A percentile compares a stretch with the other conserved stretches of the same genome.
phyloP scores from a whole-genome alignment of 257 asterid species.

The Plantago elongata region DNA sequence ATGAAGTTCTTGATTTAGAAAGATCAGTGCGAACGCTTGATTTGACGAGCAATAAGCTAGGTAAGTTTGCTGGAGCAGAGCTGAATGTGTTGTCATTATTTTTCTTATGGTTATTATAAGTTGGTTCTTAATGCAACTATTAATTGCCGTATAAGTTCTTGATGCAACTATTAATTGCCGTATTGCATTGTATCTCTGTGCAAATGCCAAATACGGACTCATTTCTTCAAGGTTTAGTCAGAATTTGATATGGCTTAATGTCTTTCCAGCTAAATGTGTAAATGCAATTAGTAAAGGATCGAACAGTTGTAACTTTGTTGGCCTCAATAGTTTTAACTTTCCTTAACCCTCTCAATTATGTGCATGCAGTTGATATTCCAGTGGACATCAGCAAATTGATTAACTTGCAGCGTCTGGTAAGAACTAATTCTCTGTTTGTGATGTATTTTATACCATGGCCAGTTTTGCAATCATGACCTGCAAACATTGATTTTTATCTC shows the following conservation, averaged over 20 bases:
- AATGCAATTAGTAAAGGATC: slow-evolving; percentile 6
- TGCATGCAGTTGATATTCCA: slow-evolving; percentile 75
- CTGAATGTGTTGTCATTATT: not conserved
- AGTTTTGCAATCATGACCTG: not conserved
- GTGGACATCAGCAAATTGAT: slow-evolving; percentile 67
- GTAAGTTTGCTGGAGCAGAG: slow-evolving; percentile 27
- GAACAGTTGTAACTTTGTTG: not conserved
- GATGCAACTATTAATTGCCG: not conserved
- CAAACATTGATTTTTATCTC: no score
- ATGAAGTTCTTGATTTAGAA: slow-evolving; percentile 75
- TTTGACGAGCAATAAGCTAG: slow-evolving; percentile 74
- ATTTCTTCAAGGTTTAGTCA: slow-evolving; percentile 4
- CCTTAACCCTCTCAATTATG: slow-evolving; percentile 12
- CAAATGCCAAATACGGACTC: not conserved
- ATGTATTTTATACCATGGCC: not conserved
- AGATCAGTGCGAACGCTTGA: slow-evolving; percentile 89
- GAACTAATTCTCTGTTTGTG: slow-evolving; percentile 21
- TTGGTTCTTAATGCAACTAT: slow-evolving; percentile 6
- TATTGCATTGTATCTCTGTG: not conserved
- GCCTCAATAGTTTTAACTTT: slow-evolving; percentile 10
- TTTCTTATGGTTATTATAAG: not conserved
- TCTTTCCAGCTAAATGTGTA: slow-evolving; percentile 8
- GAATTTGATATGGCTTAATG: slow-evolving; percentile 8
- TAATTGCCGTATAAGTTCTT: slow-evolving; percentile 2
- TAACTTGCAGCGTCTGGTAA: slow-evolving; percentile 94